A percentile compares a stretch with the other conserved stretches of the same genome.
These are phyloP conservation scores for Carex parvula DNA, from an alignment of 176 grass and related monocot species.

Conservation along the genomic window DNA sequence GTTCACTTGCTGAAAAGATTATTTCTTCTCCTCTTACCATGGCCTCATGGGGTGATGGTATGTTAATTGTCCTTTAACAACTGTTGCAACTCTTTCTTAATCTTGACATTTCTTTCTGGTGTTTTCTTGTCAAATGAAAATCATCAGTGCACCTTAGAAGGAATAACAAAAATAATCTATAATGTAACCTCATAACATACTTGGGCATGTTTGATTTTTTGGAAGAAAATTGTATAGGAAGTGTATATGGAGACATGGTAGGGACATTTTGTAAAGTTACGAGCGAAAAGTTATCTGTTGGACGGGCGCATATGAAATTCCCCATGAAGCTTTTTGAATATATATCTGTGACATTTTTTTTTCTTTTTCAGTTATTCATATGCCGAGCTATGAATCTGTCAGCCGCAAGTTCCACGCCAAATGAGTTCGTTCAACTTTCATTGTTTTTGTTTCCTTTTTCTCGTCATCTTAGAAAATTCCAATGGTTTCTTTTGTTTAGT, in stretches of 20 bases:
- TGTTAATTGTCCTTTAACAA: constrained; percentile 21
- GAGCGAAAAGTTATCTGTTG: neutral
- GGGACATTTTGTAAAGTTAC: neutral
- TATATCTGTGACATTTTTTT: neutral
- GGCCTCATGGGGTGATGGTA: constrained; percentile 85
- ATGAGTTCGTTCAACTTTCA: constrained; percentile 31
- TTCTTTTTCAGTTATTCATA: constrained; percentile 58
- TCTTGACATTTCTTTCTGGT: constrained; percentile 13
- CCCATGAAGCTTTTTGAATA: neutral
- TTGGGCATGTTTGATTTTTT: neutral
- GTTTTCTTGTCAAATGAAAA: neutral
- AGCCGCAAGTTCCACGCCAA: constrained; percentile 77
- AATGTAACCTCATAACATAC: neutral
- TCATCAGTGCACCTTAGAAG: neutral
- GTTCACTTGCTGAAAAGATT: constrained; percentile 65
- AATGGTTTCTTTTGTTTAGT: constrained; percentile 32
- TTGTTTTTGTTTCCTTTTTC: neutral
- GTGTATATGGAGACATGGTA: neutral
- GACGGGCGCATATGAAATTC: neutral
- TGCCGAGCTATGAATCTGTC: constrained; percentile 77
- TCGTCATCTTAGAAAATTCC: constrained; percentile 32
- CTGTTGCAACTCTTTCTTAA: neutral
- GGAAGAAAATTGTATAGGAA: neutral
- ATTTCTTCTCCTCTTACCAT: constrained; percentile 81
- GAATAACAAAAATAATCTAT: neutral